Conservation (phyloP, 2,329 filamentous ascomycete genomes). For the Aspergillus proliferans region DNA sequence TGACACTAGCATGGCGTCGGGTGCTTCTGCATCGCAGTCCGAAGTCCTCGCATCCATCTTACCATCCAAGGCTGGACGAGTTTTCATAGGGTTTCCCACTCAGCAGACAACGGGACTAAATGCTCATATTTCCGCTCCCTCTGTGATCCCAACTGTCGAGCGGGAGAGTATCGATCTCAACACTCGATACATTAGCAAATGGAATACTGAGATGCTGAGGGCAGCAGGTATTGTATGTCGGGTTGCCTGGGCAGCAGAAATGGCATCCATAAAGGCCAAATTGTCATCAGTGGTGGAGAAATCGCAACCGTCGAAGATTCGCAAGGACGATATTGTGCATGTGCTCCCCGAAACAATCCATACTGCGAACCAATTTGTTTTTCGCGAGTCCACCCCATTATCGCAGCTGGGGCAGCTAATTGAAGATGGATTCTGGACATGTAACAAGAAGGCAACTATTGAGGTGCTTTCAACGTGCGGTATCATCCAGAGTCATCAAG, state of each 20-base stretch:
- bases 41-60: constrained; percentile 89
- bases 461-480: constrained; percentile 85
- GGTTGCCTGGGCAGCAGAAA: constrained; percentile 81
- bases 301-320: constrained; percentile 46
- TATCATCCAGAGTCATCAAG: constrained; percentile 73
- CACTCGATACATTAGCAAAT: constrained; percentile 85
- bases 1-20: constrained; percentile 66
- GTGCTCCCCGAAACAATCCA: constrained; percentile 76
- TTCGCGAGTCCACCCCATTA: constrained; percentile 83
- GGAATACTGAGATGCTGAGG: constrained; percentile 91
- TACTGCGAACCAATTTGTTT: constrained; percentile 79
- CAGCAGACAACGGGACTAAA: constrained; percentile 93
- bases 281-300: constrained; percentile 38
- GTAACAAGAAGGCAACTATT: constrained; percentile 72
- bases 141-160: constrained; percentile 94
- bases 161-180: constrained; percentile 95
- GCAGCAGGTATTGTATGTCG: constrained; percentile 85
- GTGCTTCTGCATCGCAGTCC: constrained; percentile 42
- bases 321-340: constrained; percentile 57
- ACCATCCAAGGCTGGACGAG: constrained; percentile 78
- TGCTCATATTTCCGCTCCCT: constrained; percentile 90
- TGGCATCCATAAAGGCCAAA: constrained; percentile 65
- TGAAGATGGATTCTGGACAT: constrained; percentile 94
- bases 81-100: constrained; percentile 97
- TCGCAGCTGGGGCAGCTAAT: constrained; percentile 76